Evolutionary conservation across 2,329 filamentous ascomycete genomes (phyloP).

Genomic region (Exophiala phaeomuriformis): DNA sequence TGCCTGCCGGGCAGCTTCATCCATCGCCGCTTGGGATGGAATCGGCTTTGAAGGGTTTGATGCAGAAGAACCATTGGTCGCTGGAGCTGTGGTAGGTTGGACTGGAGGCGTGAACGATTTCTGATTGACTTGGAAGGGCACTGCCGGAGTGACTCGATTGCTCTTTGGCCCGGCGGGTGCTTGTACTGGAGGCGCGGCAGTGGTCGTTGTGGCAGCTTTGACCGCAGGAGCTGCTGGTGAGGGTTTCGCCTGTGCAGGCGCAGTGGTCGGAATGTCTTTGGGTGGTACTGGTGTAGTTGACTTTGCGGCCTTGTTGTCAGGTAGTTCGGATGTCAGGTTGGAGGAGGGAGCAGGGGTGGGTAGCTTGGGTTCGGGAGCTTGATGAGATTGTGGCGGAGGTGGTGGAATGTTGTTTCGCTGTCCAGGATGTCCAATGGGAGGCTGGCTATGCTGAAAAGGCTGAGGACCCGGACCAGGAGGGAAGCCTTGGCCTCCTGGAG

Average conservation of each 20-base stretch:
- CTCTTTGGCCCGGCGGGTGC: slow-evolving; percentile 32
- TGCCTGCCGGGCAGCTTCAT: slow-evolving; percentile 44
- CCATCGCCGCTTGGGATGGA: slow-evolving; percentile 33
- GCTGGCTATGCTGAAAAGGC: slow-evolving; percentile 38
- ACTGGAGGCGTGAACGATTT: slow-evolving; percentile 33
- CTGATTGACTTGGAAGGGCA: slow-evolving; percentile 36
- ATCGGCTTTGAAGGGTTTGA: slow-evolving; percentile 21
- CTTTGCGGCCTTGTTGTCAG: slow-evolving; percentile 36
- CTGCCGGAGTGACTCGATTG: slow-evolving; percentile 40
- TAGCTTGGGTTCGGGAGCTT: slow-evolving; percentile 22
- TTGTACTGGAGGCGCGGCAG: slow-evolving; percentile 16
- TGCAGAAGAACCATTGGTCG: slow-evolving; percentile 30
- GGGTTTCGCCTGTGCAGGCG: slow-evolving; percentile 24
- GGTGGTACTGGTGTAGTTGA: slow-evolving; percentile 31
- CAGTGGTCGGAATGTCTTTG: slow-evolving; percentile 23
- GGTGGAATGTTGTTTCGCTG: slow-evolving; percentile 32
- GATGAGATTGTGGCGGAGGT: slow-evolving; percentile 30
- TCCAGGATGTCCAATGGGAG: slow-evolving; percentile 52
- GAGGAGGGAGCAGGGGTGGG: slow-evolving; percentile 29
- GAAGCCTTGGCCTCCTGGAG: slow-evolving; percentile 62
- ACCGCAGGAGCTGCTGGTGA: slow-evolving; percentile 25
- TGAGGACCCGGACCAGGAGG: slow-evolving; percentile 61
- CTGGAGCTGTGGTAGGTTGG: slow-evolving; percentile 29
- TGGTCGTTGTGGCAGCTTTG: slow-evolving; percentile 16
- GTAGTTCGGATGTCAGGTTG: slow-evolving; percentile 39